Conservation (phyloP, 768 basidiomycete species). For the Strobilomyces echinocephalus region DNA sequence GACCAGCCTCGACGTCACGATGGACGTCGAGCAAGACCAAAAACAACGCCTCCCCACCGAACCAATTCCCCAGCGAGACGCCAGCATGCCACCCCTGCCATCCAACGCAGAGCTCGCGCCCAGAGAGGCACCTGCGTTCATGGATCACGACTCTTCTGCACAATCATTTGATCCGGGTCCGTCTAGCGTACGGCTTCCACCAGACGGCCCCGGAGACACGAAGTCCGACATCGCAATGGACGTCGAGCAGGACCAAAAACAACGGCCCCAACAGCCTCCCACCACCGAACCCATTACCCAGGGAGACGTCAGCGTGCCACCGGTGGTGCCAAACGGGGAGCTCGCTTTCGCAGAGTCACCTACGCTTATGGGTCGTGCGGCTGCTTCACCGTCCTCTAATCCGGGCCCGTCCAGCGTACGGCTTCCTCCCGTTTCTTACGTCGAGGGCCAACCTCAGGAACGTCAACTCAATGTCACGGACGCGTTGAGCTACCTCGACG, state of each 20-base stretch:
- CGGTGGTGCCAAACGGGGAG: constrained; percentile 10
- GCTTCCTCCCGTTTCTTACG: constrained; percentile 20
- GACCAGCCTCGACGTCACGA: constrained; percentile 8
- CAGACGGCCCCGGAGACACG: neutral
- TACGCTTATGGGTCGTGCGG: constrained; percentile 10
- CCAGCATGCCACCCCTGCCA: constrained; percentile 23
- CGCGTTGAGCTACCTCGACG: constrained; percentile 59
- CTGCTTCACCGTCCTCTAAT: constrained; percentile 6
- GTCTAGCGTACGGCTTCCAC: constrained; percentile 15
- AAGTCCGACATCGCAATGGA: constrained; percentile 18
- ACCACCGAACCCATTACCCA: neutral
- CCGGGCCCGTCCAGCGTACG: constrained; percentile 3
- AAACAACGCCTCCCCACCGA: constrained; percentile 3
- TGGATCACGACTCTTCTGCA: constrained; percentile 10
- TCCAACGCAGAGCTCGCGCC: constrained; percentile 8
- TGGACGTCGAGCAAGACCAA: constrained; percentile 21
- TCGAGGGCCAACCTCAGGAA: constrained; percentile 28
- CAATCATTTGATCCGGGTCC: neutral
- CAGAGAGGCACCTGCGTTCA: constrained; percentile 10
- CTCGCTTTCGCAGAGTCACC: constrained; percentile 9
- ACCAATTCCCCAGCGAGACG: constrained; percentile 10
- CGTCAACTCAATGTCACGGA: constrained; percentile 58
- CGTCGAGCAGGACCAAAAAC: constrained; percentile 15
- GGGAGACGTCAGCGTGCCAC: constrained; percentile 25
- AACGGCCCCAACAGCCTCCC: neutral